phyloP scores from a whole-genome alignment of 768 basidiomycete genomes.

The Hypholoma fasciculare region DNA sequence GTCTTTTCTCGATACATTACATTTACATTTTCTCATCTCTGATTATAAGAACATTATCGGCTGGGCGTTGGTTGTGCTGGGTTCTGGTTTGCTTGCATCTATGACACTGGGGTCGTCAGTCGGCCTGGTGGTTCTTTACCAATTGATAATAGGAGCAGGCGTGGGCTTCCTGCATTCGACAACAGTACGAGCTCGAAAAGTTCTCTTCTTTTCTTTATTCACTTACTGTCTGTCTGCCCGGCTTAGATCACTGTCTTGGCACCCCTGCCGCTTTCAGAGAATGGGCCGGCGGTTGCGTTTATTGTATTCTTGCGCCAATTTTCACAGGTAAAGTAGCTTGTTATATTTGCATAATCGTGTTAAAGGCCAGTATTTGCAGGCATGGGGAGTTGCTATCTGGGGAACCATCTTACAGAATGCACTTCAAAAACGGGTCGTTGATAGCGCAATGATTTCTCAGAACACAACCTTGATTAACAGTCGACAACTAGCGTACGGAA shows the following conservation, averaged over 20 bases:
- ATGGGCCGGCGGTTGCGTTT: constrained; percentile 4
- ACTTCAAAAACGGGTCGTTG: constrained; percentile 40
- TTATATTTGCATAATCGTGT: constrained; percentile 1
- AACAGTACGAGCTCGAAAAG: neutral
- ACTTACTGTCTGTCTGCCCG: neutral
- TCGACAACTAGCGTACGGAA: constrained; percentile 41
- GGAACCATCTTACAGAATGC: constrained; percentile 52
- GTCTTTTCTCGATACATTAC: neutral
- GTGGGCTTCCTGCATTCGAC: constrained; percentile 5
- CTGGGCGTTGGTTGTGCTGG: constrained; percentile 18
- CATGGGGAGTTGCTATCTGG: constrained; percentile 48
- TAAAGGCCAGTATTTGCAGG: neutral
- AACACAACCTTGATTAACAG: constrained; percentile 28
- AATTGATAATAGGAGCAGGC: constrained; percentile 2
- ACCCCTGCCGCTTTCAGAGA: constrained; percentile 2
- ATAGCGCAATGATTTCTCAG: constrained; percentile 3
- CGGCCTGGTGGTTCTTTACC: constrained; percentile 4
- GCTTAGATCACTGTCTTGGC: constrained; percentile 1
- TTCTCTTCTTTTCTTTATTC: neutral
- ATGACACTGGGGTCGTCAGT: neutral
- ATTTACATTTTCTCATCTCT: neutral
- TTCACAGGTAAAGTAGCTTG: neutral
- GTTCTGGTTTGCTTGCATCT: constrained; percentile 3
- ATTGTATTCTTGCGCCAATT: constrained; percentile 5
- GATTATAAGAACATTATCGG: constrained; percentile 9